These are phyloP conservation scores for Nidularia pulvinata DNA, from an alignment of 768 basidiomycete genomes.

Conservation along the genomic window DNA sequence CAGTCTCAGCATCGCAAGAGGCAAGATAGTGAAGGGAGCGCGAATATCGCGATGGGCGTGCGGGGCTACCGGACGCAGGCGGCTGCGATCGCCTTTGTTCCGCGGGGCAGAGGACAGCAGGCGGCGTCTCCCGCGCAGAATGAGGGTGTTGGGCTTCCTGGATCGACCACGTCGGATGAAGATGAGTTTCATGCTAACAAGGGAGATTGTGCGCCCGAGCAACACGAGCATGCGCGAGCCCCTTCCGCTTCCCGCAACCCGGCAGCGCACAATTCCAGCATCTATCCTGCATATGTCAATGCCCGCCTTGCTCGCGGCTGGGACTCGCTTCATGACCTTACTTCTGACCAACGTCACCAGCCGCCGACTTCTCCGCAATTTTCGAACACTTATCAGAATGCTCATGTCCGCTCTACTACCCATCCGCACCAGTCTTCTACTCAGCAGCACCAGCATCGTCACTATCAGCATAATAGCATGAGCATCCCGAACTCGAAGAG, in stretches of 20 bases:
- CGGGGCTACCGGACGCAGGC: slow-evolving; percentile 41
- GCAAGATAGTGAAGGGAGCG: slow-evolving; percentile 14
- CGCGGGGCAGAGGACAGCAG: too few species aligned
- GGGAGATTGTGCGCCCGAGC: slow-evolving; percentile 1
- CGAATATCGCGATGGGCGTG: slow-evolving; percentile 36
- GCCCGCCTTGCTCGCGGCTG: slow-evolving; percentile 21
- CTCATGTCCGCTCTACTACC: slow-evolving; percentile 44
- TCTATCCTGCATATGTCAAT: slow-evolving; percentile 22
- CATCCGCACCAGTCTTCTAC: slow-evolving; percentile 37
- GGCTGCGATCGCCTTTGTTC: slow-evolving; percentile 16
- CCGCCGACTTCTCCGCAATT: slow-evolving; percentile 1
- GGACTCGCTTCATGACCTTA: slow-evolving; percentile 1
- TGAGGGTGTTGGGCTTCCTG: too few species aligned
- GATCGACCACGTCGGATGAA: too few species aligned
- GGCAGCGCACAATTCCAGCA: slow-evolving; percentile 9
- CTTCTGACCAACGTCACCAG: slow-evolving; percentile 5
- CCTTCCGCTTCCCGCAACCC: background rate
- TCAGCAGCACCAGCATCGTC: slow-evolving; percentile 24
- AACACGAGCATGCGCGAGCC: slow-evolving; percentile 7
- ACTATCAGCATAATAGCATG: slow-evolving; percentile 49
- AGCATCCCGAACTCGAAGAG: slow-evolving; percentile 30
- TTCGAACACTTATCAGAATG: slow-evolving; percentile 19
- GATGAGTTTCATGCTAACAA: slow-evolving; percentile 31
- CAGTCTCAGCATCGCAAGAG: background rate
- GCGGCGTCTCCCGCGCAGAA: too few species aligned